Conservation (phyloP, 148 eudicot genomes). For the Cornus controversa region DNA sequence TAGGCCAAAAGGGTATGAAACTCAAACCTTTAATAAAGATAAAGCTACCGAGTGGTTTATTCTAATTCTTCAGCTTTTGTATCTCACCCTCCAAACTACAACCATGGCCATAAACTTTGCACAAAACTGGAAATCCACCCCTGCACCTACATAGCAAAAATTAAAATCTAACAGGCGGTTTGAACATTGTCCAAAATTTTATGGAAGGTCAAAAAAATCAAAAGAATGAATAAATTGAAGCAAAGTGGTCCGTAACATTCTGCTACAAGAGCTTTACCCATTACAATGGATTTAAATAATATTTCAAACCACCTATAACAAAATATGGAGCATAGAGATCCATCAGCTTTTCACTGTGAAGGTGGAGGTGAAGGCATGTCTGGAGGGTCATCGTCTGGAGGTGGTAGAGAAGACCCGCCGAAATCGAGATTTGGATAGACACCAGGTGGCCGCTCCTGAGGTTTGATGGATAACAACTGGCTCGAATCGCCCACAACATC, state of each 20-base stretch:
- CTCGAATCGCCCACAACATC: conserved; percentile 94
- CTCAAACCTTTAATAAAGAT: too few species aligned
- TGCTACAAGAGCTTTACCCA: conserved; percentile 18
- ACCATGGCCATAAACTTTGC: not conserved
- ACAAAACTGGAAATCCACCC: not conserved
- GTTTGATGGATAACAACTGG: conserved; percentile 78
- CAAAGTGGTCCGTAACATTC: not conserved
- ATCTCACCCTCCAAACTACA: not conserved
- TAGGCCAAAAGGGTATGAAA: too few species aligned
- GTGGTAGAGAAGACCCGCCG: conserved; percentile 41
- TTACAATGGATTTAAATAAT: conserved; percentile 9
- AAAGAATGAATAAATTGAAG: conserved; percentile 18
- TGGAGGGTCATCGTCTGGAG: too few species aligned
- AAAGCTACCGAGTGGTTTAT: too few species aligned
- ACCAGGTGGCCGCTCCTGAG: conserved; percentile 86
- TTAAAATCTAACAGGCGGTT: not conserved
- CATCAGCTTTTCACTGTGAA: conserved; percentile 16
- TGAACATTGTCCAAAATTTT: not conserved
- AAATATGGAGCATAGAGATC: not conserved
- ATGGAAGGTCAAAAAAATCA: not conserved
- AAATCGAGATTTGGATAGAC: conserved; percentile 65
- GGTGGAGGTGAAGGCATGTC: conserved; percentile 32
- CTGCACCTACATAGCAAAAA: not conserved
- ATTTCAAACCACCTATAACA: not conserved
- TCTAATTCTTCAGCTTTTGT: too few species aligned